A percentile compares a stretch with the other conserved stretches of the same genome.
phyloP scores from a whole-genome alignment of 306 rosid species.

The Pterocarpus santalinus region DNA sequence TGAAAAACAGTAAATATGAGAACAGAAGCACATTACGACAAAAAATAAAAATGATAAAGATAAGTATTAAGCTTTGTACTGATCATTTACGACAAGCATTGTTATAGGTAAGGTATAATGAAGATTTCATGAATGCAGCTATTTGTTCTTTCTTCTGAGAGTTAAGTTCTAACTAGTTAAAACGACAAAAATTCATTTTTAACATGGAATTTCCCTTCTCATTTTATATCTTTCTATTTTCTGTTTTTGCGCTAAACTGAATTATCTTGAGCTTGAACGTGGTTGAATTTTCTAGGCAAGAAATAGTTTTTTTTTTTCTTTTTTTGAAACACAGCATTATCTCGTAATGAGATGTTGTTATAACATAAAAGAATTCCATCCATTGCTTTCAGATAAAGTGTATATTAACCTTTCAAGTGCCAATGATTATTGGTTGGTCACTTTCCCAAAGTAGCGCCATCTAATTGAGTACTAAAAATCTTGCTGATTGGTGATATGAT shows the following conservation, averaged over 20 bases:
- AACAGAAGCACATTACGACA: conserved; percentile 36
- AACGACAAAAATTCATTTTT: not conserved
- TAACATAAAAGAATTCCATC: not conserved
- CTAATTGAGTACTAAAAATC: conserved; percentile 43
- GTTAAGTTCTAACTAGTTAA: conserved; percentile 15
- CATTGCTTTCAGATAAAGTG: conserved; percentile 36
- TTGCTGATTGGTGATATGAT: conserved; percentile 48
- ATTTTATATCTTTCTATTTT: not conserved
- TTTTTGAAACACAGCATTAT: not conserved
- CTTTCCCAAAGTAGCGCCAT: conserved; percentile 35
- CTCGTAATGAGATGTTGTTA: conserved; percentile 18
- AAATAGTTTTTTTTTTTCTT: not conserved
- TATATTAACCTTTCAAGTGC: conserved; percentile 38
- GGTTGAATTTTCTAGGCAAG: not conserved
- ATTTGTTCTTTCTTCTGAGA: conserved; percentile 1
- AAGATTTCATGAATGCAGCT: conserved; percentile 22
- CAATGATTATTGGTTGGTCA: conserved; percentile 46
- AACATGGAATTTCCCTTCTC: not conserved
- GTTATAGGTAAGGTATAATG: conserved; percentile 44
- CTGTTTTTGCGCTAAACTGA: not conserved
- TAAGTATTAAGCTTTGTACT: conserved; percentile 41
- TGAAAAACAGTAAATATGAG: conserved; percentile 45
- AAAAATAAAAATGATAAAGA: not conserved
- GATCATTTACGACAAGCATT: conserved; percentile 48
- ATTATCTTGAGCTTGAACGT: not conserved